phyloP scores from a whole-genome alignment of 2,329 filamentous ascomycete genomes.

The Aspergillus terreus region DNA sequence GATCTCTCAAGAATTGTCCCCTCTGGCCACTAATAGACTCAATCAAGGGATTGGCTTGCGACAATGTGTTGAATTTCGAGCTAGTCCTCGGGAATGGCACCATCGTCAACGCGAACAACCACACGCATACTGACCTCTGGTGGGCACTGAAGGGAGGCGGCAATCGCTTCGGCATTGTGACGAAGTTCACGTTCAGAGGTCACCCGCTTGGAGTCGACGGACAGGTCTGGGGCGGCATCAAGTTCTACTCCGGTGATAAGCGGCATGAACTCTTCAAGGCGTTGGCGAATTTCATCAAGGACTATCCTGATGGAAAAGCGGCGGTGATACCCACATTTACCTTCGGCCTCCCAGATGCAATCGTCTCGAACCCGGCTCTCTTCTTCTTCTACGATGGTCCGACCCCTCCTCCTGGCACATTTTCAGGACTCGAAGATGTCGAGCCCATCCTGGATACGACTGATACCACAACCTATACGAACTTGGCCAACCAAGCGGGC shows the following conservation, averaged over 20 bases:
- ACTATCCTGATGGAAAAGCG: conserved; percentile 10
- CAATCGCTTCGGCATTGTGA: conserved; percentile 12
- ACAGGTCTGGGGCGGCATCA: conserved; percentile 6
- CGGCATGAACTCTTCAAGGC: conserved; percentile 5
- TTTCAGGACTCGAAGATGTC: conserved; percentile 6
- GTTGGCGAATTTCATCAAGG: conserved; percentile 3
- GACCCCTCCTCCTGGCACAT: conserved; percentile 3
- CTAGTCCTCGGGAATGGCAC: conserved; percentile 8
- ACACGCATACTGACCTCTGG: conserved; percentile 8
- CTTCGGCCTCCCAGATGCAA: conserved; percentile 4
- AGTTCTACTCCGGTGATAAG: conserved; percentile 1
- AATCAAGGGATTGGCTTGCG: conserved; percentile 7
- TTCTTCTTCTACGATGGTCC: conserved; percentile 12
- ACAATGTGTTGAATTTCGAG: conserved; percentile 12
- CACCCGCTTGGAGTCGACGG: conserved; percentile 6
- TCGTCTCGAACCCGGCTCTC: conserved; percentile 6
- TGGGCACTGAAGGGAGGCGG: conserved; percentile 12
- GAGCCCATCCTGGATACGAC: conserved; percentile 7
- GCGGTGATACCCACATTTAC: conserved; percentile 10
- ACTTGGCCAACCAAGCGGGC: conserved; percentile 6
- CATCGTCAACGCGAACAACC: conserved; percentile 9
- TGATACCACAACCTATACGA: conserved; percentile 1
- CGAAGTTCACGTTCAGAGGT: conserved; percentile 10
- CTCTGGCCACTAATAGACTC: background rate
- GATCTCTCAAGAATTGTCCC: background rate